A percentile compares a stretch with the other conserved stretches of the same genome.
phyloP scores from a whole-genome alignment of 768 basidiomycete genomes.

The Russula virescens region DNA sequence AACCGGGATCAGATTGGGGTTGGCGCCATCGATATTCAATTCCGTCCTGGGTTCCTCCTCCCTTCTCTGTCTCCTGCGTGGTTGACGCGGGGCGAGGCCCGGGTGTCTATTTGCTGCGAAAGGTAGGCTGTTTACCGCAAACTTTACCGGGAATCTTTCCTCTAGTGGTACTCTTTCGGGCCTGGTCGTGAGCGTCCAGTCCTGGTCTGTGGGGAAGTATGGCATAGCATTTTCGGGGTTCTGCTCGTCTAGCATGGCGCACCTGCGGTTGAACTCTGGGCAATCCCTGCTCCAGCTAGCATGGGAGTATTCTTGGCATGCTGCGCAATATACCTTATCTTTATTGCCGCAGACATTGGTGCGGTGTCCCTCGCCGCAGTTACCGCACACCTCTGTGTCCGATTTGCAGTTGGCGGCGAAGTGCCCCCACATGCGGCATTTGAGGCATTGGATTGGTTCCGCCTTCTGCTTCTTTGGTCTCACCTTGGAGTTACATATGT shows the following conservation, averaged over 20 bases:
- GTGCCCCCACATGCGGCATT: conserved; percentile 4
- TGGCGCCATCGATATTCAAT: too few relatives aligned
- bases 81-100: too few relatives aligned
- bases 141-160: not conserved
- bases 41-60: too few relatives aligned
- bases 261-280: not conserved
- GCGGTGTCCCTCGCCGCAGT: conserved; percentile 21
- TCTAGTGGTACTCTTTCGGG: not conserved
- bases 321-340: not conserved
- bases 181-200: conserved; percentile 18
- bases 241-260: not conserved
- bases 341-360: conserved; percentile 16
- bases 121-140: not conserved
- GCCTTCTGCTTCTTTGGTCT: not conserved
- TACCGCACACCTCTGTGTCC: conserved; percentile 1
- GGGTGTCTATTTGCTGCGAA: too few relatives aligned
- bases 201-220: conserved; percentile 24
- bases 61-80: too few relatives aligned
- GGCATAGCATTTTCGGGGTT: conserved; percentile 21
- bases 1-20: too few relatives aligned
- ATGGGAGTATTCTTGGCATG: not conserved
- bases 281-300: conserved; percentile 14
- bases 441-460: not conserved
- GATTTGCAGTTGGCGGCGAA: conserved; percentile 1
- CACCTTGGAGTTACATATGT: not conserved